These are phyloP conservation scores for Aureobasidium sp. DNA, from an alignment of 2,329 filamentous ascomycete species.

Conservation along the genomic window DNA sequence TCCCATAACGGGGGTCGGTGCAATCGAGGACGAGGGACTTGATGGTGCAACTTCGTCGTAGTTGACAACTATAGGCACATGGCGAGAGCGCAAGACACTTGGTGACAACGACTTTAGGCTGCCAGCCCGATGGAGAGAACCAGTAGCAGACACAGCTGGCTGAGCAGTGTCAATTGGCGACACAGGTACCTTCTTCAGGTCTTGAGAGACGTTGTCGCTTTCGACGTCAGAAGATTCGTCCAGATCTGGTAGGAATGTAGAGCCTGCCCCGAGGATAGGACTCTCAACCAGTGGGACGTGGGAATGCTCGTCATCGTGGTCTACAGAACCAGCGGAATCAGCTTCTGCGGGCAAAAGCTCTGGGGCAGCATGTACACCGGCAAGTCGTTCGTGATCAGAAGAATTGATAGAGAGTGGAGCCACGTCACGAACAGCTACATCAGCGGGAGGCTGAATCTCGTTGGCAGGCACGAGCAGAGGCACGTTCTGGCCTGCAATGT, in stretches of 20 bases:
- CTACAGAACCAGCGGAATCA: not conserved
- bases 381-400: not conserved
- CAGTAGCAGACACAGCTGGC: not conserved
- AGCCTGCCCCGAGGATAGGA: not conserved
- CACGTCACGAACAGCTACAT: not conserved
- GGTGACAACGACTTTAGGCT: conserved; percentile 1
- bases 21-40: not conserved
- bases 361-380: not conserved
- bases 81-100: not conserved
- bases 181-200: not conserved
- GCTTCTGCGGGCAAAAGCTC: not conserved
- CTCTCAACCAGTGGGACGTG: not conserved
- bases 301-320: not conserved
- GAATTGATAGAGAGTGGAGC: not conserved
- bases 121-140: not conserved
- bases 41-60: not conserved
- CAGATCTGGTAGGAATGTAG: not conserved
- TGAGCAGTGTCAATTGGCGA: not conserved
- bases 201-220: not conserved
- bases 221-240: not conserved
- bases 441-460: not conserved
- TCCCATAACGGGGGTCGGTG: not conserved
- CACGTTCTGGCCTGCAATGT: conserved; percentile 43
- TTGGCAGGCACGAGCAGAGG: not conserved
- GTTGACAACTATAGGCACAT: conserved; percentile 20